Evolutionary conservation across 345 rosid species (phyloP).

Genomic region (Durio zibethinus): DNA sequence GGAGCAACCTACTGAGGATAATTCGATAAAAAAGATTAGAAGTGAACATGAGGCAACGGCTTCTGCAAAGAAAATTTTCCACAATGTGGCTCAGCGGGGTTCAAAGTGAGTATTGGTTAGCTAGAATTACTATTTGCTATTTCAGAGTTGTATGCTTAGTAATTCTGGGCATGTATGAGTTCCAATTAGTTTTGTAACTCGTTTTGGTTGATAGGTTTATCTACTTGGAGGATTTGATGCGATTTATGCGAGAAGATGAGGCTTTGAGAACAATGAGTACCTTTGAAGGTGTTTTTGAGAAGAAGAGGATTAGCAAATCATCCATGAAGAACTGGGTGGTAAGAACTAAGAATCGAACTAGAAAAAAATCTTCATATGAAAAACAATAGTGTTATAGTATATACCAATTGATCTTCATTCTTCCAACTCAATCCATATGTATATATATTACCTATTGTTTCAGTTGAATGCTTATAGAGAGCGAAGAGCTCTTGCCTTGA

Average conservation of each 20-base stretch:
- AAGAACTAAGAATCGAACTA: conserved; percentile 29
- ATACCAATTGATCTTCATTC: neutral
- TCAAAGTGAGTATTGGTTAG: conserved; percentile 42
- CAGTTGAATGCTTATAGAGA: conserved; percentile 90
- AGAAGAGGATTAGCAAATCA: conserved; percentile 53
- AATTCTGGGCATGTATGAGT: too few species aligned
- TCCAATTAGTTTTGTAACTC: neutral
- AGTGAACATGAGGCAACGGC: conserved; percentile 82
- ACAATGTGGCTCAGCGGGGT: conserved; percentile 58
- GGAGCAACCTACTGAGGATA: conserved; percentile 46
- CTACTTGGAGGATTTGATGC: conserved; percentile 61
- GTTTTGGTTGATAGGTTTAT: conserved; percentile 44
- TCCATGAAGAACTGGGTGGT: conserved; percentile 89
- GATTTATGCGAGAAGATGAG: conserved; percentile 79
- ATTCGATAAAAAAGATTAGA: conserved; percentile 49
- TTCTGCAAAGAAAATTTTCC: conserved; percentile 85
- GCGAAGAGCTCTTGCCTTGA: conserved; percentile 88
- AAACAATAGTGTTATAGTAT: too few species aligned
- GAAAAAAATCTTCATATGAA: neutral
- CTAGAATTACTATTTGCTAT: too few species aligned
- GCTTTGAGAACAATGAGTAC: conserved; percentile 63
- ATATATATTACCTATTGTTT: conserved; percentile 6
- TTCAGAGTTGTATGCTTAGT: too few species aligned
- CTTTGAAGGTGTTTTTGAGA: conserved; percentile 68
- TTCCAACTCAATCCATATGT: neutral